Evolutionary conservation across 78 protist species (phyloP).

Genomic region (Andalucia godoyi): DNA sequence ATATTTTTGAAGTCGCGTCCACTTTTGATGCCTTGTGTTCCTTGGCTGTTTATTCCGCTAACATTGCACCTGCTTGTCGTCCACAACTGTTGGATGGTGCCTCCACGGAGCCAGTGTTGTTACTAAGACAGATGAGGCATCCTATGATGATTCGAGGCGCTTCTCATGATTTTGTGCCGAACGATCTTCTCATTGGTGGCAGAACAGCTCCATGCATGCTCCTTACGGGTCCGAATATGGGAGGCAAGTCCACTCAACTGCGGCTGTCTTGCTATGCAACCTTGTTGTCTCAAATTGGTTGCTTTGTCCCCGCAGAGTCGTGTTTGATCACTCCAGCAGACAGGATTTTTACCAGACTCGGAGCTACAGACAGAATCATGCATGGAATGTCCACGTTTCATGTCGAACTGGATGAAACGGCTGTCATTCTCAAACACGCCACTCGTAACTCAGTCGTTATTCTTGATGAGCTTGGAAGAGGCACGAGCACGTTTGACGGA

Average conservation of each 20-base stretch:
- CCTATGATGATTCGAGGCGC: neutral
- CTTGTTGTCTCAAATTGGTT: slow-evolving; percentile 93
- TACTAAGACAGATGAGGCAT: neutral
- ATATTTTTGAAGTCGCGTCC: too few species aligned
- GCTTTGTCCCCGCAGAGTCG: slow-evolving; percentile 76
- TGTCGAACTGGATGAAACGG: slow-evolving; percentile 86
- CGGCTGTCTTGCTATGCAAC: slow-evolving; percentile 63
- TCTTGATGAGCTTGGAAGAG: slow-evolving; percentile 94
- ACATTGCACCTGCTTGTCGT: too few species aligned
- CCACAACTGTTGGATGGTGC: too few species aligned
- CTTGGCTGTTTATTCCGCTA: too few species aligned
- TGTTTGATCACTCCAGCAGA: slow-evolving; percentile 72
- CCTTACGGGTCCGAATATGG: slow-evolving; percentile 97
- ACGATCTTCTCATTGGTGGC: slow-evolving; percentile 4
- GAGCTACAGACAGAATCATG: slow-evolving; percentile 72
- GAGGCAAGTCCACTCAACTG: slow-evolving; percentile 90
- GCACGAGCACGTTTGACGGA: slow-evolving; percentile 89
- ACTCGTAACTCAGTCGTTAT: slow-evolving; percentile 81
- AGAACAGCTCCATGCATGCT: slow-evolving; percentile 32
- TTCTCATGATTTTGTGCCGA: neutral
- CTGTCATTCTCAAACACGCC: slow-evolving; percentile 59
- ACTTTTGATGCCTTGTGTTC: too few species aligned
- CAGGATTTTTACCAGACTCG: slow-evolving; percentile 88
- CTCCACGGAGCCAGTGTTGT: neutral
- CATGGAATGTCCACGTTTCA: slow-evolving; percentile 90